A percentile compares a stretch with the other conserved stretches of the same genome.
These are phyloP conservation scores for apple (Malus domestica) DNA, from an alignment of 306 rosid species.

Conservation along the genomic window ASM211411v1 NC_041802.1:31975001-31975500, in stretches of 20 bases:
- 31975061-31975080: background rate
- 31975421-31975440: no score
- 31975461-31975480: no score
- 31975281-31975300: no score
- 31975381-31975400: no score
- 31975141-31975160: background rate
- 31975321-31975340: background rate
- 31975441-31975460: no score
- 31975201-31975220: no score
- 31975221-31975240: no score
- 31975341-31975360: background rate
- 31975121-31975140: background rate
- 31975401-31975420: no score
- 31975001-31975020: slow-evolving; percentile 1
- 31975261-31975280: no score
- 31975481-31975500: no score
- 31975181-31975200: no score
- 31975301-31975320: background rate
- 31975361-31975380: background rate
- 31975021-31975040: background rate
- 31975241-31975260: no score
- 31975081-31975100: background rate
- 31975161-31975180: background rate
- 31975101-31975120: background rate
- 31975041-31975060: background rate